Percentiles rank a stretch among this genome's conserved stretches.
phyloP scores from a whole-genome alignment of 257 asterid genomes.

The Nicotiana otophora region DNA sequence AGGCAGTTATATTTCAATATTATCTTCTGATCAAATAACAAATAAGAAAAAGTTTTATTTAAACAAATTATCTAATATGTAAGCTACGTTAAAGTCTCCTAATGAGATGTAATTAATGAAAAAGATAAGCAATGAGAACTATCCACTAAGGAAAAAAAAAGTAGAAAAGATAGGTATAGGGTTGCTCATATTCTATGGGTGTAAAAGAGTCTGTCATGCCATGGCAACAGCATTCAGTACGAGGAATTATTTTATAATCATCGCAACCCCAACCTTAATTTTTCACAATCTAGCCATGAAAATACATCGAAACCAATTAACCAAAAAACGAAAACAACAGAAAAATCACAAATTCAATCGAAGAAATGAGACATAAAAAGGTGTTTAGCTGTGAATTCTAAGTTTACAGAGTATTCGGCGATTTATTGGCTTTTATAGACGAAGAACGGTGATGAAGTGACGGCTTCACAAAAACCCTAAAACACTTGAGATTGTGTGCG shows the following conservation, averaged over 20 bases:
- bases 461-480: neutral
- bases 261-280: slow-evolving; percentile 22
- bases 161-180: neutral
- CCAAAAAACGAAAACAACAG: neutral
- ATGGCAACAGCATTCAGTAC: slow-evolving; percentile 55
- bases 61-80: too few species aligned
- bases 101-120: too few species aligned
- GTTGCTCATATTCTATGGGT: slow-evolving; percentile 87
- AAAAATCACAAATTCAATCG: too few species aligned
- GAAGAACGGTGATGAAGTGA: neutral
- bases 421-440: neutral
- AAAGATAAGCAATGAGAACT: neutral
- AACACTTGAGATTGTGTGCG: too few species aligned
- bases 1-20: too few species aligned
- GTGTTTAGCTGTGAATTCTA: neutral
- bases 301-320: neutral
- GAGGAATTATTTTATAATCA: slow-evolving; percentile 74
- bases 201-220: slow-evolving; percentile 65
- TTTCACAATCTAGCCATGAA: neutral
- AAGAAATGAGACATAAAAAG: neutral
- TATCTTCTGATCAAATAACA: too few species aligned
- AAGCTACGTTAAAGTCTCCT: too few species aligned
- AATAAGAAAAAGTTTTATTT: too few species aligned
- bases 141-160: too few species aligned
- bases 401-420: neutral